phyloP scores from a whole-genome alignment of 2,329 filamentous ascomycete genomes.

The Neurospora crassa region DNA sequence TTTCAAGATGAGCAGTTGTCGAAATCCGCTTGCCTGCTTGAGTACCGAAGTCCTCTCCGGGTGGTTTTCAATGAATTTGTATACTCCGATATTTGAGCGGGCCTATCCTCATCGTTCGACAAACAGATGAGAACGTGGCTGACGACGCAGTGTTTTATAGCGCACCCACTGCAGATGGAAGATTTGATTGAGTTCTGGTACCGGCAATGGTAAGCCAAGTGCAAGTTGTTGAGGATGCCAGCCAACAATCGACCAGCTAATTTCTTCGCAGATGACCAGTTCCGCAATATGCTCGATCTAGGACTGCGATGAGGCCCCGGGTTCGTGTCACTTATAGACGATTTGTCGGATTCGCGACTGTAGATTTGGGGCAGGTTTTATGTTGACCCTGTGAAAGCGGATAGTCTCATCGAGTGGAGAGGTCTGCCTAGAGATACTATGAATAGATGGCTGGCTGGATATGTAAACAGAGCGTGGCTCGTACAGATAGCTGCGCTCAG shows the following conservation, averaged over 20 bases:
- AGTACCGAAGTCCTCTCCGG: background rate
- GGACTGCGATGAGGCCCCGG: background rate
- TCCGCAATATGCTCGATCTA: background rate
- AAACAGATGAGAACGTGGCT: background rate
- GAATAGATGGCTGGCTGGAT: background rate
- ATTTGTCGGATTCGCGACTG: background rate
- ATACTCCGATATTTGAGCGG: background rate
- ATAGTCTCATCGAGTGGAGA: background rate
- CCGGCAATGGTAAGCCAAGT: background rate
- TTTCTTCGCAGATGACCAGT: background rate
- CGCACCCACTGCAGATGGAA: background rate
- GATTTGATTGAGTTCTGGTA: background rate
- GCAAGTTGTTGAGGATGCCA: background rate
- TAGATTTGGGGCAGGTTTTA: background rate
- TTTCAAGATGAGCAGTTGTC: background rate
- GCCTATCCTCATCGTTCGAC: background rate
- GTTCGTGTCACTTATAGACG: background rate
- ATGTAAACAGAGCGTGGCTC: background rate
- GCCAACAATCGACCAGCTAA: background rate
- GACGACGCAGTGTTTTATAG: background rate
- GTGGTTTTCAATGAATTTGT: background rate
- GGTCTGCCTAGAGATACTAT: background rate
- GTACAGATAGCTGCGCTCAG: background rate
- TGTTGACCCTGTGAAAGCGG: background rate
- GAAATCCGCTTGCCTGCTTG: background rate